Base-by-base conservation (phyloP, 2,329 filamentous ascomycete species). In the Nothophaeocryptopus gaeumannii region DNA sequence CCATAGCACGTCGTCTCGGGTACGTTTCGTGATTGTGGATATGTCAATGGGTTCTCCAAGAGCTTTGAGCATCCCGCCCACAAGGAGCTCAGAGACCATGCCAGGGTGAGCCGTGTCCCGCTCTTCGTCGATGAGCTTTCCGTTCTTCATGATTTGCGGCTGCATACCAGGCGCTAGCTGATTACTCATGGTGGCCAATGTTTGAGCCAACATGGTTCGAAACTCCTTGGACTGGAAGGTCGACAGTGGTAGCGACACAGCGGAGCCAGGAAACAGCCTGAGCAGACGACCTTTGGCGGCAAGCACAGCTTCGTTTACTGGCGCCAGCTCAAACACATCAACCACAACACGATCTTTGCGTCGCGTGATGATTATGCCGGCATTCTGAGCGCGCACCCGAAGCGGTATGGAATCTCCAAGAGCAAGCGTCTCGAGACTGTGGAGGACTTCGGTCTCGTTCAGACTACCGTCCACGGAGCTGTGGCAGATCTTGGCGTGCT, bases 1-100 rank as follows among this genome's bases (percentile, higher is more conserved):
- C 62, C 79, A 76, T 10, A 72, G 74, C 0, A 85, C 76, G 13
- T 86, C 82, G 44, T 88, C 85, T 0, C 80, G 74, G 0, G 86
- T 74, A 2, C 76, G 72, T 59, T 88, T 88, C 0, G 70, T 69
- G 1, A 85, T 61, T 2, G 30, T 46, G 3, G 39, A 44, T 26
- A 14, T 36, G 10, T 41, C 45, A 10, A 33, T 39, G 15, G 31
- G 30, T n/a, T 30, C 15, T 10, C 50, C 50, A 13, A 43, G 10
- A 4, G 38, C 43, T 13, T 15, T 45, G 4, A 55, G 13, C 7
- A 55, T 12, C 0, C 70, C 16, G 0, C 67, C 56, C 0, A 76
- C 66, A 5, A 88, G 70, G 53, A 85, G 71, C 8, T 81, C 73
- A 0, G 75, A 79, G 3, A 88, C 75, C 1, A 86, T 63, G 0